Base-by-base conservation (phyloP, 352 stramenopile genomes). In the Phytopythium helicoides region DNA sequence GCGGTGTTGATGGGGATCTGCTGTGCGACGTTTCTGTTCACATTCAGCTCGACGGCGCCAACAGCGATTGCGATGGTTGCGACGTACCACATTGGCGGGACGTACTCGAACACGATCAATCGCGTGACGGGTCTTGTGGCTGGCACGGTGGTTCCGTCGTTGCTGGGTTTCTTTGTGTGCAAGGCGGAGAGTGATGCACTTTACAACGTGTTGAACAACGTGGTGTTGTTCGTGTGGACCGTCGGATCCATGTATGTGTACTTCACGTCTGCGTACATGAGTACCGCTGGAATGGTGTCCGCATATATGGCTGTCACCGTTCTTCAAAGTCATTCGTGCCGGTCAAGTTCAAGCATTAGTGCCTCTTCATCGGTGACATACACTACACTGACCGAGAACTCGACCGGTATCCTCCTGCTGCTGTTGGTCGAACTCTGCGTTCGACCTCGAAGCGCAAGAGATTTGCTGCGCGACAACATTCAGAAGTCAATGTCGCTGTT, bases 51-150 rank as follows among this genome's bases (percentile, higher is more conserved):
- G 5, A 89, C 73, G 3, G 71, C 69, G 0, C 78, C 83, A 1
- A 89, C 68, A 34, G 78, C 81, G 0, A 87, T 93, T 42, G 76
- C 81, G 14, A 82, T 89, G 64, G 70, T 93, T 31, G 77, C 77
- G 2, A 62, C 86, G 7, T 66, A 85, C 45, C 75, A 88, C 39
- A 81, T 86, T 18, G 73, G 74, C 16, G 82, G 78, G 1, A 89
- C 80, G 28, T 93, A 87, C 47, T 66, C 76, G 9, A 81, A 78
- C 40, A 91, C 65, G 1, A 58, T 82, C 48, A 89, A 91, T 42
- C 82, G 82, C 23, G 46, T 93, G 15, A 72, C 59, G 15, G 81
- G 81, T 3, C 64, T 92, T 8, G 70, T 92, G 11, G 81, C 81
- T 23, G 81, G 81, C 26, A 87, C 66, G 2, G 80, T 92, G 0